Evolutionary conservation across 257 asterid species (phyloP).

Genomic region (Nicotiana benthamiana): DNA sequence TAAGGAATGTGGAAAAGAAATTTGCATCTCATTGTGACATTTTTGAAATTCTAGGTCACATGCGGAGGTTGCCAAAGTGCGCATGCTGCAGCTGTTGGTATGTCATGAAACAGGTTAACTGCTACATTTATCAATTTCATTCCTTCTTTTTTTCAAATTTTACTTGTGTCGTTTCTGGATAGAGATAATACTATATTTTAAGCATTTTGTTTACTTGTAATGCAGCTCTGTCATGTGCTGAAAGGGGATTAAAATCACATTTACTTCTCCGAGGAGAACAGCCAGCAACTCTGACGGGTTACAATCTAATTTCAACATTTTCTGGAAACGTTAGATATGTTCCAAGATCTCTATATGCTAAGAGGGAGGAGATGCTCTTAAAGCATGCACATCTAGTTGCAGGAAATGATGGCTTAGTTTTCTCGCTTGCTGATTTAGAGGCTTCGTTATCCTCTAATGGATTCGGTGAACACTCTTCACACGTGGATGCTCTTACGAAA

Average conservation of each 20-base stretch:
- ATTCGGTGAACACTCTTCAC: neutral
- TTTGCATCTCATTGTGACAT: constrained; percentile 11
- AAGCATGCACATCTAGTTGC: constrained; percentile 50
- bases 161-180: neutral
- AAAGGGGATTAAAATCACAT: constrained; percentile 79
- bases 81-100: constrained; percentile 96
- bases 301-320: constrained; percentile 62
- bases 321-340: constrained; percentile 66
- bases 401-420: constrained; percentile 39
- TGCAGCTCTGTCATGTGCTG: constrained; percentile 90
- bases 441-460: constrained; percentile 21
- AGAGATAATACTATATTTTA: neutral
- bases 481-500: constrained; percentile 13
- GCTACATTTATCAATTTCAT: neutral
- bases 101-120: constrained; percentile 17
- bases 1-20: neutral
- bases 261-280: constrained; percentile 90
- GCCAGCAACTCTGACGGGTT: constrained; percentile 77
- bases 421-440: constrained; percentile 36
- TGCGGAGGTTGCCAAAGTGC: constrained; percentile 99
- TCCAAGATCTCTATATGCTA: constrained; percentile 67
- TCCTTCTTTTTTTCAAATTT: neutral
- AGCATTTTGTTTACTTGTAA: constrained; percentile 6
- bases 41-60: constrained; percentile 52
- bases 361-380: constrained; percentile 69